Evolutionary conservation across 108 stramenopile species (phyloP), one percentile per base, ranked within the genome.

Genomic region (Aurantiochytrium sp.): DNA sequence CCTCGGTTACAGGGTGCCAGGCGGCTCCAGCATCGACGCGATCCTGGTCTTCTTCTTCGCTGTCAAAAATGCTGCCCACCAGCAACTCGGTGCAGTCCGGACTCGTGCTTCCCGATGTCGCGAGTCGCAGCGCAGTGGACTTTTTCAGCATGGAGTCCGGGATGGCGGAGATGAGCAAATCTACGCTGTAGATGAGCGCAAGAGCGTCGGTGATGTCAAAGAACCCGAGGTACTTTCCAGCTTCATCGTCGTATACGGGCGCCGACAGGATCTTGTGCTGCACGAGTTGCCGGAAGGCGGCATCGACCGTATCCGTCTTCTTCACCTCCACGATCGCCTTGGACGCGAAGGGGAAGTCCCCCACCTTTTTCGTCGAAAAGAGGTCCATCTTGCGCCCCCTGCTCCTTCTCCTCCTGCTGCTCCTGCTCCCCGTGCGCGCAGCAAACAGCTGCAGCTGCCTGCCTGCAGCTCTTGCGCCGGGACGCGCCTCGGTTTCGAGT

Each of bases 151-250:
- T 83, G 19, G 76, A 83, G 76, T 83, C 76, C 49, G 76, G 76
- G 49, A 83, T 83, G 10, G 76, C 76, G 19, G 76, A 53, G 5
- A 83, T 83, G 51, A 83, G 76, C 18, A 83, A 23, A 35, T 83
- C 76, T 12, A 83, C 76, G 76, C 76, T 83, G 76, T 83, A 83
- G 51, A 83, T 83, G 76, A 83, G 76, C 45, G 76, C 76, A 12
- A 83, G 76, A 6, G 76, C 76, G 51, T 83, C 76, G 8, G 76
- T 53, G 4, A 83, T 83, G 76, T 83, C 76, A 45, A 83, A 83
- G 76, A 83, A 83, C 28, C 76, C 76, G 4, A 83, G 76, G 23
- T 83, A 83, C 76, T 83, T 83, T 83, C 28, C 25, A 8, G 8
- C 16, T 16, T 47, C 45, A 8, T 47, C 49, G 23, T 83, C 76